phyloP scores from a whole-genome alignment of 306 rosid genomes.

The Rosa persica region DNA sequence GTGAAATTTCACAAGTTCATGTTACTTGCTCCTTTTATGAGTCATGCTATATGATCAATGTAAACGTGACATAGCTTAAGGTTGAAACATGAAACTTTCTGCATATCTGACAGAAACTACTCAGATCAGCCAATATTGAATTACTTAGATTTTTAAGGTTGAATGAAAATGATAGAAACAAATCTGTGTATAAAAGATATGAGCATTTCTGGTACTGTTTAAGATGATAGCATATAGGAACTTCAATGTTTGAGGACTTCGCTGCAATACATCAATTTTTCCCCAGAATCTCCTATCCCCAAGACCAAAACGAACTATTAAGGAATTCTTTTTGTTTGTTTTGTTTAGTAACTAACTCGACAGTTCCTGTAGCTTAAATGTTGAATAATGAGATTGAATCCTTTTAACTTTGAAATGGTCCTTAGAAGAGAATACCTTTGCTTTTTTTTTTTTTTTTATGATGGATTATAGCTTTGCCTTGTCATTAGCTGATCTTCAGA shows the following conservation, averaged over 20 bases:
- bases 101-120: constrained; percentile 4
- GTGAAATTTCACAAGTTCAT: constrained; percentile 41
- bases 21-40: constrained; percentile 47
- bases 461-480: not conserved
- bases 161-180: not conserved
- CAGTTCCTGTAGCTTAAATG: not conserved
- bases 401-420: not conserved
- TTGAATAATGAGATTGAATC: not conserved
- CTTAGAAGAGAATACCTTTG: not conserved
- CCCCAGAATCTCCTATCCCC: not conserved
- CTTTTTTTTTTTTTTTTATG: constrained; percentile 6
- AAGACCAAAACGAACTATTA: not conserved
- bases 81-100: constrained; percentile 5
- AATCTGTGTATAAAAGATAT: not conserved
- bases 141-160: not conserved
- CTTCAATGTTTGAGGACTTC: not conserved
- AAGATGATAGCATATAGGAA: not conserved
- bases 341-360: not conserved
- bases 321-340: not conserved
- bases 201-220: not conserved
- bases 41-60: constrained; percentile 19
- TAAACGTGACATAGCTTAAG: not conserved
- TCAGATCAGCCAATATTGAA: not conserved
- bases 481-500: not conserved
- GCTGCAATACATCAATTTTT: not conserved